A percentile compares a stretch with the other conserved stretches of the same genome.
These are phyloP conservation scores for Arctostaphylos glauca DNA, from an alignment of 148 eudicot species.

Conservation along the genomic window DNA sequence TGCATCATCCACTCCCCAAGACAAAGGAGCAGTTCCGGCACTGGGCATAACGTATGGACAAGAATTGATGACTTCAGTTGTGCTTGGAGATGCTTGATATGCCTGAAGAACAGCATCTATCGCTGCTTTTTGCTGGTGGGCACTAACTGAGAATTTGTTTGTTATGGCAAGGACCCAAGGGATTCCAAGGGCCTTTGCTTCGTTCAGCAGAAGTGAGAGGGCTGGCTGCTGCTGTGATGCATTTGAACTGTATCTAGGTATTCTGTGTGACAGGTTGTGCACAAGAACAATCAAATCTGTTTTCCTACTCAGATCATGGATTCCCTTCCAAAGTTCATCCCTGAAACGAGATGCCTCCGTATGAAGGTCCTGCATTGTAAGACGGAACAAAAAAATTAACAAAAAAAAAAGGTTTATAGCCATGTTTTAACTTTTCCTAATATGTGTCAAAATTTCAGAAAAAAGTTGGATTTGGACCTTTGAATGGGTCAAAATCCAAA, in stretches of 20 bases:
- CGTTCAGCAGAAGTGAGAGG: constrained; percentile 68
- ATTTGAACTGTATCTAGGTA: constrained; percentile 65
- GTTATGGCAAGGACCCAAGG: constrained; percentile 99
- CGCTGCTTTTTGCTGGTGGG: constrained; percentile 82
- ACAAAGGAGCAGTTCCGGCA: constrained; percentile 48
- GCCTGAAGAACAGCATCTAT: constrained; percentile 72
- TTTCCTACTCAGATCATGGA: constrained; percentile 81
- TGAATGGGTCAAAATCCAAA: not conserved
- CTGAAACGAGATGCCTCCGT: constrained; percentile 76
- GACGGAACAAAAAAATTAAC: not conserved
- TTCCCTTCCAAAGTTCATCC: constrained; percentile 92
- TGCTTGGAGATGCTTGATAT: constrained; percentile 81
- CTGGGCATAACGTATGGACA: constrained; percentile 82
- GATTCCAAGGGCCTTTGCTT: constrained; percentile 92
- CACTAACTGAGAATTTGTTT: constrained; percentile 86
- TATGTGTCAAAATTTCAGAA: not conserved
- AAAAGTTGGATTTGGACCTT: not conserved
- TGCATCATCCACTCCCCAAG: constrained; percentile 37
- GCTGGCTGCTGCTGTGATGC: constrained; percentile 57
- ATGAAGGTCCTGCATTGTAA: constrained; percentile 65
- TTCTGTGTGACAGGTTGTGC: constrained; percentile 86
- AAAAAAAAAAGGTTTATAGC: not conserved
- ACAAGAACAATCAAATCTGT: constrained; percentile 88
- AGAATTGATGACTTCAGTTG: constrained; percentile 73
- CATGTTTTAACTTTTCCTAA: not conserved